Percentiles rank a stretch among this genome's conserved stretches.
Conservation (phyloP, 371 early-diverging fungal species). For the Rhizopus stolonifer region DNA sequence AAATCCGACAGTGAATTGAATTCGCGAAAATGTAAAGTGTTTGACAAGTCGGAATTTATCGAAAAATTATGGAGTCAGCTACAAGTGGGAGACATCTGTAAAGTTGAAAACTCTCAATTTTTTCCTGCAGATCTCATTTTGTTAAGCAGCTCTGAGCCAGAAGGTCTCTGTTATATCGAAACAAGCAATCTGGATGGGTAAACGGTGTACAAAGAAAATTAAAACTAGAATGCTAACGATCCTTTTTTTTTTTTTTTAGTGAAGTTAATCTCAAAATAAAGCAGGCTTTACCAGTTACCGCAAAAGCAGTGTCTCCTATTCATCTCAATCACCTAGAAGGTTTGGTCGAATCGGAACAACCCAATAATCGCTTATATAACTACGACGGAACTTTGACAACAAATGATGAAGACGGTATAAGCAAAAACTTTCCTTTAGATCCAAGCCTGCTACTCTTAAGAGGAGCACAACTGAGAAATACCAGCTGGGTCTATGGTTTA, state of each 20-base stretch:
- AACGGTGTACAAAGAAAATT: not conserved
- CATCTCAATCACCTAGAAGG: slow-evolving; percentile 58
- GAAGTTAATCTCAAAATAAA: slow-evolving; percentile 94
- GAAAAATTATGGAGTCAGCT: slow-evolving; percentile 74
- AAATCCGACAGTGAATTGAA: slow-evolving; percentile 77
- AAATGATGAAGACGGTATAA: slow-evolving; percentile 40
- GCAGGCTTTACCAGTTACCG: slow-evolving; percentile 79
- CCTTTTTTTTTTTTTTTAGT: slow-evolving; percentile 27
- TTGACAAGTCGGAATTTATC: slow-evolving; percentile 62
- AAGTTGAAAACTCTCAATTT: slow-evolving; percentile 79
- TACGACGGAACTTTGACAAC: slow-evolving; percentile 74
- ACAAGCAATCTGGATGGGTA: slow-evolving; percentile 95
- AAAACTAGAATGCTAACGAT: not conserved
- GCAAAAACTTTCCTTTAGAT: slow-evolving; percentile 66
- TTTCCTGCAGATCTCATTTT: slow-evolving; percentile 93
- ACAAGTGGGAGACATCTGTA: slow-evolving; percentile 90
- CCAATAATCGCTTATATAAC: slow-evolving; percentile 86
- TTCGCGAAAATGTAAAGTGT: slow-evolving; percentile 67
- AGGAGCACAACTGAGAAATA: slow-evolving; percentile 83
- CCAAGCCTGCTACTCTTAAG: slow-evolving; percentile 78
- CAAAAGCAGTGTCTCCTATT: slow-evolving; percentile 57
- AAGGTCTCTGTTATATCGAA: slow-evolving; percentile 92
- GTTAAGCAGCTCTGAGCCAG: slow-evolving; percentile 84
- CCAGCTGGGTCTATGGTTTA: slow-evolving; percentile 81
- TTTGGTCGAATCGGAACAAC: slow-evolving; percentile 72